A percentile compares a stretch with the other conserved stretches of the same genome.
phyloP scores from a whole-genome alignment of 202 grass and related monocot species.

The Hordeum pubiflorum region DNA sequence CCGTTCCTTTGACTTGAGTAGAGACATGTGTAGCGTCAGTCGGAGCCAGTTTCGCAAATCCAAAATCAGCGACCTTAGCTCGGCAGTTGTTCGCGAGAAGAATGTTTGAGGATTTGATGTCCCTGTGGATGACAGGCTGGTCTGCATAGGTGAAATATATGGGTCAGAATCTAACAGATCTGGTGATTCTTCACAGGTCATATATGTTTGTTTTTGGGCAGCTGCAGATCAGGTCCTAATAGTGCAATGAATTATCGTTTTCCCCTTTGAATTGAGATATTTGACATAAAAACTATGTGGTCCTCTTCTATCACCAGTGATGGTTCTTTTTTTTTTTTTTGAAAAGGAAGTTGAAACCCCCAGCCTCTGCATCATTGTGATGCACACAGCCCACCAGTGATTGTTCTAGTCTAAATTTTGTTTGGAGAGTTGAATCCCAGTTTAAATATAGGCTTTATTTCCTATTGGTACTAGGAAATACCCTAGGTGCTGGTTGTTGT shows the following conservation, averaged over 20 bases:
- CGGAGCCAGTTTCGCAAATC: constrained; percentile 60
- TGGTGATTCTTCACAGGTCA: not conserved
- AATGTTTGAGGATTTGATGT: constrained; percentile 96
- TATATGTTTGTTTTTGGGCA: not conserved
- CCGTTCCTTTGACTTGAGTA: constrained; percentile 93
- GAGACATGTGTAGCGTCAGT: constrained; percentile 57
- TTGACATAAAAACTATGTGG: not conserved
- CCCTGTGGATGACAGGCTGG: constrained; percentile 84
- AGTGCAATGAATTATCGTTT: not conserved
- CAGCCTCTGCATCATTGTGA: too few relatives aligned
- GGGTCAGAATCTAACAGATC: not conserved
- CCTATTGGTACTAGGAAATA: not conserved
- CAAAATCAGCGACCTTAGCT: constrained; percentile 93
- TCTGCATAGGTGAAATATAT: constrained; percentile 35
- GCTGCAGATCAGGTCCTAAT: not conserved
- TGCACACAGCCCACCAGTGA: too few relatives aligned
- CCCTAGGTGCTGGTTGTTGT: not conserved
- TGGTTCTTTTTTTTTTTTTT: not conserved
- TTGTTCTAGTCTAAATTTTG: not conserved
- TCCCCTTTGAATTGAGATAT: not conserved
- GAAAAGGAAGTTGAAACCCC: too few relatives aligned
- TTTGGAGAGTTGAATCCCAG: not conserved
- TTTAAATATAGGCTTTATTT: not conserved
- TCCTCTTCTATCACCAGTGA: not conserved
- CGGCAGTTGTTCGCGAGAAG: constrained; percentile 58